Evolutionary conservation across 2,329 filamentous ascomycete genomes (phyloP).

Genomic region (Sporothrix curviconia): DNA sequence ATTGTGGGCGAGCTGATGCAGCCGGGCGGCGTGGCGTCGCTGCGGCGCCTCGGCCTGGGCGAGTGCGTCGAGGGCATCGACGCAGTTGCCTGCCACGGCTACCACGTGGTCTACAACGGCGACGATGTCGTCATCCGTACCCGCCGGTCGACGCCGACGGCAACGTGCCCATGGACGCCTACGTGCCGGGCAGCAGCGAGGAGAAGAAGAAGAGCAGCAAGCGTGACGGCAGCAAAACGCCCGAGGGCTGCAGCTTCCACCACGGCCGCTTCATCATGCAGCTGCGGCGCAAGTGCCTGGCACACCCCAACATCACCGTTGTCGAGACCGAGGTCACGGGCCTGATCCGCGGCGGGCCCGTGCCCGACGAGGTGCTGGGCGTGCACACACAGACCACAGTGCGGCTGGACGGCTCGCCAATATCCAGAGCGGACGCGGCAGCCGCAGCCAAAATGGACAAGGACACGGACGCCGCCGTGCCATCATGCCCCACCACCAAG

Average conservation of each 20-base stretch:
- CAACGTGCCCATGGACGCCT: constrained; percentile 27
- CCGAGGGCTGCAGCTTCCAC: constrained; percentile 79
- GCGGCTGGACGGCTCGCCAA: constrained; percentile 35
- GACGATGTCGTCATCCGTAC: constrained; percentile 69
- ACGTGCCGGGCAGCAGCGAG: not conserved
- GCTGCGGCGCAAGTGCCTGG: constrained; percentile 66
- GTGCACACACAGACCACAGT: constrained; percentile 67
- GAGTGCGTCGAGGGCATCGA: constrained; percentile 87
- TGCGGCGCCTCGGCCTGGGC: constrained; percentile 71
- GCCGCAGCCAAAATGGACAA: not conserved
- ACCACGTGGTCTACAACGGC: constrained; percentile 78
- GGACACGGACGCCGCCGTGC: not conserved
- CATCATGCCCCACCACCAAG: constrained; percentile 30
- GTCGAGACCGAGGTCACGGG: constrained; percentile 82
- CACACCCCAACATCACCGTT: constrained; percentile 76
- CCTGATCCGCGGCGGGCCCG: constrained; percentile 63
- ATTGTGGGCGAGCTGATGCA: constrained; percentile 95
- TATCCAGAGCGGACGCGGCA: constrained; percentile 19
- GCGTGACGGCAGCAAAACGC: constrained; percentile 24
- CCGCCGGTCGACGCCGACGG: constrained; percentile 53
- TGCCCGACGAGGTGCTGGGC: constrained; percentile 66
- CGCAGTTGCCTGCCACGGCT: constrained; percentile 73
- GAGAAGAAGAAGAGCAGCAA: constrained; percentile 8
- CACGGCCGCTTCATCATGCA: constrained; percentile 88
- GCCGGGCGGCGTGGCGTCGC: constrained; percentile 77